Evolutionary conservation across 2,329 filamentous ascomycete genomes (phyloP), one percentile per base, ranked within the genome.

Genomic region (Chrysosporium keratinophilum): DNA sequence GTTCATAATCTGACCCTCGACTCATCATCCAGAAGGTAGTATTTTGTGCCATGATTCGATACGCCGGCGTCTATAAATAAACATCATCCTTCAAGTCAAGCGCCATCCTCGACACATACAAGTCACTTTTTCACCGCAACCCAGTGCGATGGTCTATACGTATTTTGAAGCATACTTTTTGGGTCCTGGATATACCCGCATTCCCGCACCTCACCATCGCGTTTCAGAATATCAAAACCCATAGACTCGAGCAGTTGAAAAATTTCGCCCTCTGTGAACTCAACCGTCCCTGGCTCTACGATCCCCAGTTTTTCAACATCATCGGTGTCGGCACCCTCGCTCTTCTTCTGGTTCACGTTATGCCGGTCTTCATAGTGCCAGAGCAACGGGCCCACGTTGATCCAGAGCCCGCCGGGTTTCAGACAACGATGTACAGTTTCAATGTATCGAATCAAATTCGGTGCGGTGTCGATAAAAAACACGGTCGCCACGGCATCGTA

Each of bases 391-490:
- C 93, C 93, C 20, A 95, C 74, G 64, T 98, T 98, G 64, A 95
- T 79, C 75, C 95, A 87, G 3, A 95, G 63, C 0, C 93, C 93
- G 23, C 85, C 86, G 0, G 81, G 76, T 60, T 79, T 82, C 48
- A 98, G 77, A 63, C 90, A 94, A 64, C 86, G 80, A 41, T 73
- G 74, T 52, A 97, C 87, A 1, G 89, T 84, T 65, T 95, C 83
- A 34, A 98, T 80, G 65, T 98, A 98, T 1, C 85, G 81, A 52
- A 97, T 85, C 33, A 96, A 68, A 66, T 98, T 97, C 1, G 91
- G 90, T 1, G 93, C 93, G 1, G 93, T 98, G 67, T 98, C 94
- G 55, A 98, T 84, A 73, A 98, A 98, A 73, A 97, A 98, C 10
- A 95, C 87, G 2, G 86, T 88, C 0, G 87, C 83, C 1, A 97